phyloP scores from a whole-genome alignment of 2,329 filamentous ascomycete genomes.

The Ophiosphaerella herpotricha region DNA sequence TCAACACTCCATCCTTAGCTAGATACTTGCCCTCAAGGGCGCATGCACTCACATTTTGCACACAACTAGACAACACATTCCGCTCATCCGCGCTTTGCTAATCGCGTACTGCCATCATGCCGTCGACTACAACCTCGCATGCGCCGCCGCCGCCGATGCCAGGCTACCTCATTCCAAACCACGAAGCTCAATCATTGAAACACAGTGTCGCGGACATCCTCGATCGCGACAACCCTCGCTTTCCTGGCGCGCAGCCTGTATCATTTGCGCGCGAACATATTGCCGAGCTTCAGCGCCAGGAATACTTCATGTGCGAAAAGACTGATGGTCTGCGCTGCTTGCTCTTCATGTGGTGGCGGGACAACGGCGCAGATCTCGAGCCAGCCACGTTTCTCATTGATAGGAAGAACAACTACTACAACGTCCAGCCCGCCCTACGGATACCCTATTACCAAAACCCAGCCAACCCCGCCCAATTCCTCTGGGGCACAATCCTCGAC shows the following conservation, averaged over 20 bases:
- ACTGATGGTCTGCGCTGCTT: constrained; percentile 95
- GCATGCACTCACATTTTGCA: background rate
- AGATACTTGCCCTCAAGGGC: background rate
- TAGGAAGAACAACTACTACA: constrained; percentile 97
- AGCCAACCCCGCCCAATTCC: constrained; percentile 63
- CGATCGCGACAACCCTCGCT: constrained; percentile 67
- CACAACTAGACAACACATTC: background rate
- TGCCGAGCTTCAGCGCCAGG: constrained; percentile 76
- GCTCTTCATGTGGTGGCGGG: constrained; percentile 80
- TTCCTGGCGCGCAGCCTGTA: constrained; percentile 92
- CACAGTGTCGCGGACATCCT: constrained; percentile 76
- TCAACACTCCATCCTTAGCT: background rate
- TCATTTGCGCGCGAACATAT: constrained; percentile 85
- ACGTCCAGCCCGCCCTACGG: constrained; percentile 72
- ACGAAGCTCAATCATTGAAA: constrained; percentile 59
- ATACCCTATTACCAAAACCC: constrained; percentile 73
- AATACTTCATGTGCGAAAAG: constrained; percentile 99
- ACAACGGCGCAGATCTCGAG: constrained; percentile 37
- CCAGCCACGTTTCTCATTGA: constrained; percentile 87
- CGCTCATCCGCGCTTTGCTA: background rate
- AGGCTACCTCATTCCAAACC: constrained; percentile 29
- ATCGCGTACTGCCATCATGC: constrained; percentile 15
- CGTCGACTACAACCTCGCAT: constrained; percentile 20
- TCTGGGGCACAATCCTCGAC: constrained; percentile 82
- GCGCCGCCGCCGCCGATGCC: constrained; percentile 44